phyloP scores from a whole-genome alignment of 2,329 filamentous ascomycete species.

The Neophaeococcomyces mojaviensis region DNA sequence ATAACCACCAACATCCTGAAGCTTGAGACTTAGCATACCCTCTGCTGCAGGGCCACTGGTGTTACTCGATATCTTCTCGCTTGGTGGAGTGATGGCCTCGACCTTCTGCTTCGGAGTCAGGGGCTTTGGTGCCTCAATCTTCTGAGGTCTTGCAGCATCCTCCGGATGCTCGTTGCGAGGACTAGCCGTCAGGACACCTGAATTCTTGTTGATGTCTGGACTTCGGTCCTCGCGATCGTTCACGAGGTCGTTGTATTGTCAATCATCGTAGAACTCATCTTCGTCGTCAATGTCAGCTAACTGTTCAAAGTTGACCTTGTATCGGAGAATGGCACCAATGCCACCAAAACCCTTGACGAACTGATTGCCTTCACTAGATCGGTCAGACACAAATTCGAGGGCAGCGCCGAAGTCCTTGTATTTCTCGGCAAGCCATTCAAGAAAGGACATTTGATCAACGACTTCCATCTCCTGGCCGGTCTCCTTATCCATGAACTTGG shows the following conservation, averaged over 20 bases:
- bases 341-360: slow-evolving; percentile 99
- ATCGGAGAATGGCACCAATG: slow-evolving; percentile 91
- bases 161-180: slow-evolving; percentile 22
- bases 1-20: neutral
- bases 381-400: slow-evolving; percentile 94
- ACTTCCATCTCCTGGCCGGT: slow-evolving; percentile 98
- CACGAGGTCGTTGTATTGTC: slow-evolving; percentile 21
- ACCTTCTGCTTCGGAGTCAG: slow-evolving; percentile 6
- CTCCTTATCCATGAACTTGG: slow-evolving; percentile 88
- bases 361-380: slow-evolving; percentile 96
- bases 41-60: no score
- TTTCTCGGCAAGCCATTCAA: slow-evolving; percentile 99
- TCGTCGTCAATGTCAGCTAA: slow-evolving; percentile 79
- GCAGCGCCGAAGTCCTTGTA: slow-evolving; percentile 96
- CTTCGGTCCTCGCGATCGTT: slow-evolving; percentile 66
- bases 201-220: slow-evolving; percentile 47
- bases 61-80: neutral
- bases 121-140: slow-evolving; percentile 2
- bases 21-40: neutral
- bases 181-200: slow-evolving; percentile 50
- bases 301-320: slow-evolving; percentile 99
- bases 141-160: slow-evolving; percentile 1
- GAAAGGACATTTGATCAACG: slow-evolving; percentile 76
- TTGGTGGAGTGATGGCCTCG: neutral
- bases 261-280: slow-evolving; percentile 79